Base-by-base conservation (phyloP, 495 filamentous ascomycete genomes). In the Xylaria castorea region DNA sequence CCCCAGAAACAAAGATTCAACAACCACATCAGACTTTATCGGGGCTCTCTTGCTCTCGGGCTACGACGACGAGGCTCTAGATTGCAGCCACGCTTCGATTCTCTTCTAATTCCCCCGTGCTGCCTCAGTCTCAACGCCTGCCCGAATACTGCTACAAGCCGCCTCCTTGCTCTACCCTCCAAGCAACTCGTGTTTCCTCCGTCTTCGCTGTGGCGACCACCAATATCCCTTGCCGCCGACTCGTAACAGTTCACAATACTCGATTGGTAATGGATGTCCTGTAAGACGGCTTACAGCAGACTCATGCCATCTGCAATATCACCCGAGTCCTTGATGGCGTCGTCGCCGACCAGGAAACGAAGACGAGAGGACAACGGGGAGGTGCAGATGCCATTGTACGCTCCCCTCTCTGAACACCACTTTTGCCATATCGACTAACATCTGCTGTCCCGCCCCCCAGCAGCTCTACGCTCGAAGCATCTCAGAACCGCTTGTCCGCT, bases 261-360 rank as follows among this genome's bases (percentile, higher is more conserved):
- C 30, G 36, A 30, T 42, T 44, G 65, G 65, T 55, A 40, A 62
- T 62, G 30, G 55, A 46, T 48, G 1, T 50, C 20, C 55, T 50
- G 30, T 44, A 38, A 22, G 38, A 40, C 68, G 57, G 34, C 69
- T 71, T 66, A 22, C 40, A 42, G 40, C 44, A 61, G 64, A 71
- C 50, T 73, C 58, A 79, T 80, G 78, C 78, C 78, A 60, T 78
- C 76, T 18, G 72, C 65, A 64, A 71, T 72, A 50, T 51, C 71
- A 30, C 64, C 67, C 14, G 68, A 75, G 65, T 42, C 22, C 40
- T 68, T 74, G 3, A 76, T 71, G 67, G 71, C 77, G 30, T 72
- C 77, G 58, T 73, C 75, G 36, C 67, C 73, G 60, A 71, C 73
- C 70, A 84, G 78, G 76, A 86, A 85, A 76, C 76, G 83, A 71